Evolutionary conservation across 2,329 filamentous ascomycete genomes (phyloP).

Genomic region (Monilinia vaccinii-corymbosi): DNA sequence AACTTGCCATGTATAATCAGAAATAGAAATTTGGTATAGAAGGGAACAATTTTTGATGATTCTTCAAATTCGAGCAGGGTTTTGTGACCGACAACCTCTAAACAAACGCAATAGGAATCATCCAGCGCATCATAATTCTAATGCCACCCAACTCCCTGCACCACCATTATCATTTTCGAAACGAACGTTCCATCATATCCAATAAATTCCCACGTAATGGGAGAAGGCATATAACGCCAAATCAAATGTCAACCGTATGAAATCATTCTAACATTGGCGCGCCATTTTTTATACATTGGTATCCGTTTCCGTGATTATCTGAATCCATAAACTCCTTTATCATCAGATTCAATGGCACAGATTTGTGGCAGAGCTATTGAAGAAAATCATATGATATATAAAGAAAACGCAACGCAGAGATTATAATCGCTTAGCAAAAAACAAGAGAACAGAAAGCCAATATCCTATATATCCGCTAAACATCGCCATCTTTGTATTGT

Average conservation of each 20-base stretch:
- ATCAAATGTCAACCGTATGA: slow-evolving; percentile 1
- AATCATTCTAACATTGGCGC: not conserved
- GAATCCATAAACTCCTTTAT: slow-evolving; percentile 1
- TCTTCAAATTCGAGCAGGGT: not conserved
- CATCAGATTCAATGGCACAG: not conserved
- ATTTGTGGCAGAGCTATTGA: not conserved
- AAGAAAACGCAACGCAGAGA: not conserved
- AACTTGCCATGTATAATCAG: not conserved
- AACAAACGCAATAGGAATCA: not conserved
- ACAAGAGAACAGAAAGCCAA: not conserved
- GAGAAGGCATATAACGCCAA: slow-evolving; percentile 10
- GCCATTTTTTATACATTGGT: not conserved
- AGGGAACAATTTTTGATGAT: not conserved
- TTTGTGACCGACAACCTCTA: not conserved
- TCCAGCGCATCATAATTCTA: not conserved
- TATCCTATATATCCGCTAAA: not conserved
- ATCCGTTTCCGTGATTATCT: not conserved
- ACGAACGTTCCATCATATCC: not conserved
- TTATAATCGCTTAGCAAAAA: not conserved
- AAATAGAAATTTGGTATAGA: not conserved
- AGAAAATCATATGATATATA: not conserved
- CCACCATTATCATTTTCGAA: not conserved
- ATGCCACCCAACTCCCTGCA: not conserved
- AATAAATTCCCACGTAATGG: not conserved
- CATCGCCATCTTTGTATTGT: not conserved